phyloP scores from a whole-genome alignment of 345 rosid species.

The Syzygium aromaticum region DNA sequence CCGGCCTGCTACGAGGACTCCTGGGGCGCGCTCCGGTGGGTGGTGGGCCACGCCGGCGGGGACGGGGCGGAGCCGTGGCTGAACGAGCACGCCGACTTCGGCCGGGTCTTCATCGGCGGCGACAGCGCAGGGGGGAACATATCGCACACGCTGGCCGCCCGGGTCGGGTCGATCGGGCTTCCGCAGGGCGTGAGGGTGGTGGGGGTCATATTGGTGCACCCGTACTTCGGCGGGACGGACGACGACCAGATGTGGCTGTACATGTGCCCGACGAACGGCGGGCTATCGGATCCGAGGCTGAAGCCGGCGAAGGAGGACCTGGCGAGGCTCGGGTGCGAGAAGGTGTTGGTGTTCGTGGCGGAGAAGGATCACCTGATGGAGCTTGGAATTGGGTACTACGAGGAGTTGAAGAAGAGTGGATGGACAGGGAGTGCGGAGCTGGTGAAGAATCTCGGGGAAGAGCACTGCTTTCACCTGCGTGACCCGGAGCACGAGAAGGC shows the following conservation, averaged over 20 bases:
- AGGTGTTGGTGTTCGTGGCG: slow-evolving; percentile 28
- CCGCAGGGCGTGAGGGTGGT: slow-evolving; percentile 9
- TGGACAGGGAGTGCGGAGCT: slow-evolving; percentile 3
- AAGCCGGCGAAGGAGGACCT: slow-evolving; percentile 23
- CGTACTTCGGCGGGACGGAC: slow-evolving; percentile 24
- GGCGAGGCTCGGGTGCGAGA: slow-evolving; percentile 20
- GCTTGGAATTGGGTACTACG: background rate
- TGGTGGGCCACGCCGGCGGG: slow-evolving; percentile 7
- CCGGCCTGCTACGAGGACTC: slow-evolving; percentile 34
- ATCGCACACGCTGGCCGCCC: slow-evolving; percentile 14
- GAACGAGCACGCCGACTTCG: slow-evolving; percentile 14
- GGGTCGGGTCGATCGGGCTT: slow-evolving; percentile 7
- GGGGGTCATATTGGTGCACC: slow-evolving; percentile 14
- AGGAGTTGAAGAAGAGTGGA: slow-evolving; percentile 9
- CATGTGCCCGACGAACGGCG: slow-evolving; percentile 20
- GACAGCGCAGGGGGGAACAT: slow-evolving; percentile 37
- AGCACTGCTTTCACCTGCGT: slow-evolving; percentile 1
- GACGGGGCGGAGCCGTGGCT: slow-evolving; percentile 9
- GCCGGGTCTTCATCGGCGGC: slow-evolving; percentile 16
- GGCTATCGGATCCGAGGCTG: slow-evolving; percentile 21
- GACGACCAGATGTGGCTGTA: slow-evolving; percentile 10
- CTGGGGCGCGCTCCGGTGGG: slow-evolving; percentile 22
- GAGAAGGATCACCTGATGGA: slow-evolving; percentile 23
- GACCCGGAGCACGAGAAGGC: background rate
- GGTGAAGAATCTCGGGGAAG: slow-evolving; percentile 1